Evolutionary conservation across 164 flowering plant species (phyloP).

Genomic region (Nymphaea thermarum): DNA sequence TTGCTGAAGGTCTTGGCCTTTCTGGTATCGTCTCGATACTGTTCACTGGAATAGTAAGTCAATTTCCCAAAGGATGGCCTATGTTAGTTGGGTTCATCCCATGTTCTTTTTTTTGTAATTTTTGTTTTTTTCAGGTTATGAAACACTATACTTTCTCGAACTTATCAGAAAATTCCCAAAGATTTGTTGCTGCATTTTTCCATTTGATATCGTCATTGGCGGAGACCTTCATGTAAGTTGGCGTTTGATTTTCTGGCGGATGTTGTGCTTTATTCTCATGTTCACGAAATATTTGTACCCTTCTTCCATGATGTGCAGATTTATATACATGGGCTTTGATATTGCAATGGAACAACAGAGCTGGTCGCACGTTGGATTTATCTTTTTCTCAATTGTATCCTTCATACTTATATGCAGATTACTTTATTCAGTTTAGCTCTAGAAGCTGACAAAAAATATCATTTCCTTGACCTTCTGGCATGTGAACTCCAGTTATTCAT

Average conservation of each 20-base stretch:
- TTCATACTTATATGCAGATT: slow-evolving; percentile 7
- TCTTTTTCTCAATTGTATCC: slow-evolving; percentile 99
- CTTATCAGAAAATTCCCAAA: slow-evolving; percentile 82
- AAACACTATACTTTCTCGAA: slow-evolving; percentile 91
- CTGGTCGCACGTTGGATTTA: slow-evolving; percentile 98
- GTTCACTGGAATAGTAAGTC: slow-evolving; percentile 97
- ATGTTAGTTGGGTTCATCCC: not conserved
- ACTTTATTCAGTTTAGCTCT: not conserved
- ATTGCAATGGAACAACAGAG: slow-evolving; percentile 99
- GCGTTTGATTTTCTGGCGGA: not conserved
- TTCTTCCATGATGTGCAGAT: slow-evolving; percentile 36
- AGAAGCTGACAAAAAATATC: not conserved
- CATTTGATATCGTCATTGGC: slow-evolving; percentile 97
- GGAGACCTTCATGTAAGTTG: slow-evolving; percentile 89
- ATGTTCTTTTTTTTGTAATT: not conserved
- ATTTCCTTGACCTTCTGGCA: slow-evolving; percentile 42
- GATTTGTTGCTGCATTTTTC: slow-evolving; percentile 88
- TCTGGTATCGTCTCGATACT: slow-evolving; percentile 98
- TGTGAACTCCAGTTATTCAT: slow-evolving; percentile 55
- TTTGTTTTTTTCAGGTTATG: slow-evolving; percentile 61
- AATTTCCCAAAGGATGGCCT: not conserved
- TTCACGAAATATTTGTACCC: not conserved
- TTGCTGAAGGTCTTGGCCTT: slow-evolving; percentile 97
- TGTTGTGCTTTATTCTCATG: not conserved
- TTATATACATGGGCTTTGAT: slow-evolving; percentile 99